These are phyloP conservation scores for Rhodotorula paludigena DNA, from an alignment of 768 basidiomycete species.

Conservation along the genomic window DNA sequence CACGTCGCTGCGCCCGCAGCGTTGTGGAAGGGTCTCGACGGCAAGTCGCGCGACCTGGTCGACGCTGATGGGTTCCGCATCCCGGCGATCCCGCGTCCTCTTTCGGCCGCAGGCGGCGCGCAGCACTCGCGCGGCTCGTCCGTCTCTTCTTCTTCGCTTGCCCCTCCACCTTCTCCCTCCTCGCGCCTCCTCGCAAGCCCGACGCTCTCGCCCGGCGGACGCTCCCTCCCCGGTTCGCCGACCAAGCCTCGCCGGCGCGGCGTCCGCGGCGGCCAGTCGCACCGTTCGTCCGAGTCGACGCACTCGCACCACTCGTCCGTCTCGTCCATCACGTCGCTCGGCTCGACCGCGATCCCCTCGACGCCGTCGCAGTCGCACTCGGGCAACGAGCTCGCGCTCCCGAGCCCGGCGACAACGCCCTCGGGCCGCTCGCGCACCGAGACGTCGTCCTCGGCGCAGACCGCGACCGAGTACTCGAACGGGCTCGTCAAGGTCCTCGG, in stretches of 20 bases:
- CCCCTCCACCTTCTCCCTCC: conserved; percentile 19
- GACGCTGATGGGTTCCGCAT: conserved; percentile 23
- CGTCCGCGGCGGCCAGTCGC: conserved; percentile 35
- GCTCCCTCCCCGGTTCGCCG: conserved; percentile 30
- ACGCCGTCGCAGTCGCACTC: conserved; percentile 15
- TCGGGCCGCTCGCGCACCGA: conserved; percentile 20
- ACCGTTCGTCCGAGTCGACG: conserved; percentile 17
- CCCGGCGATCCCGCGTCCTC: conserved; percentile 13
- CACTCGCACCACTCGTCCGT: conserved; percentile 15
- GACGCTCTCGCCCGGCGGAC: conserved; percentile 1
- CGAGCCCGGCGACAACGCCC: conserved; percentile 5
- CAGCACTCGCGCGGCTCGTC: conserved; percentile 29
- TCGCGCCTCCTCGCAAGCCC: background rate
- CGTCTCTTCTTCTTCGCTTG: conserved; percentile 15
- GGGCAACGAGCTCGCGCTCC: background rate
- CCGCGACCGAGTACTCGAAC: conserved; percentile 41
- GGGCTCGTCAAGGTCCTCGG: conserved; percentile 43
- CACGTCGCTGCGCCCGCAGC: background rate
- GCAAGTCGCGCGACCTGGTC: conserved; percentile 18
- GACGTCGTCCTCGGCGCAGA: conserved; percentile 15
- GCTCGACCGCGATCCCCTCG: conserved; percentile 22
- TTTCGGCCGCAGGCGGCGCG: no score
- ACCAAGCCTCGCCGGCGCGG: conserved; percentile 38
- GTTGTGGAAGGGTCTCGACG: conserved; percentile 28
- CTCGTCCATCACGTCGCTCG: conserved; percentile 29